Percentiles rank a stretch among this genome's conserved stretches.
Evolutionary conservation across 805 yeast species (phyloP).

Genomic region (Wickerhamiella dianesei): DNA sequence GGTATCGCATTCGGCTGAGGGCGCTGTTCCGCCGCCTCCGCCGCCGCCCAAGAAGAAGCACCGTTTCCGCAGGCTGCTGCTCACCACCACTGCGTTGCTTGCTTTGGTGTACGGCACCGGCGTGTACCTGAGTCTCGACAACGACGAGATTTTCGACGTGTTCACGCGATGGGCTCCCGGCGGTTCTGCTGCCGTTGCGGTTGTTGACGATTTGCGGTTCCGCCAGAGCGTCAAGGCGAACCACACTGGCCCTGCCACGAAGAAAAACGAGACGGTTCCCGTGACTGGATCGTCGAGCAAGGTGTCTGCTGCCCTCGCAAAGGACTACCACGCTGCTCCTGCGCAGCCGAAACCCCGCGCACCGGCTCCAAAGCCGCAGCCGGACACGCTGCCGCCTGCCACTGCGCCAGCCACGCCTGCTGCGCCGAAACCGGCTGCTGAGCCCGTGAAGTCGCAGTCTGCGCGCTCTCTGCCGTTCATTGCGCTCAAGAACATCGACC

Average conservation of each 20-base stretch:
- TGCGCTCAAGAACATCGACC: constrained; percentile 15
- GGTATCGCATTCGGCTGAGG: neutral
- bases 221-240: constrained; percentile 9
- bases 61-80: constrained; percentile 23
- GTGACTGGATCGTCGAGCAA: constrained; percentile 12
- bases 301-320: constrained; percentile 21
- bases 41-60: constrained; percentile 11
- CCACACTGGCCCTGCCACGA: neutral
- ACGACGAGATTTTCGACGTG: constrained; percentile 46
- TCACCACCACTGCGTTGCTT: constrained; percentile 18
- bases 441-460: constrained; percentile 16
- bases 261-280: constrained; percentile 6
- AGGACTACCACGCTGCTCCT: neutral
- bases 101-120: constrained; percentile 43
- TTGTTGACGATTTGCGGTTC: constrained; percentile 32
- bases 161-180: constrained; percentile 54
- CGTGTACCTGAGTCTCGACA: constrained; percentile 40
- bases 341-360: neutral
- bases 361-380: neutral
- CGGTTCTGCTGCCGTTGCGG: constrained; percentile 41
- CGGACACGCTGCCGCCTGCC: neutral
- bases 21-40: constrained; percentile 10
- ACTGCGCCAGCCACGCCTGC: neutral
- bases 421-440: constrained; percentile 6
- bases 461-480: neutral